Percentiles rank a stretch among this genome's conserved stretches.
These are phyloP conservation scores for Pyronema domesticum DNA, from an alignment of 495 filamentous ascomycete genomes.

Conservation along the genomic window DNA sequence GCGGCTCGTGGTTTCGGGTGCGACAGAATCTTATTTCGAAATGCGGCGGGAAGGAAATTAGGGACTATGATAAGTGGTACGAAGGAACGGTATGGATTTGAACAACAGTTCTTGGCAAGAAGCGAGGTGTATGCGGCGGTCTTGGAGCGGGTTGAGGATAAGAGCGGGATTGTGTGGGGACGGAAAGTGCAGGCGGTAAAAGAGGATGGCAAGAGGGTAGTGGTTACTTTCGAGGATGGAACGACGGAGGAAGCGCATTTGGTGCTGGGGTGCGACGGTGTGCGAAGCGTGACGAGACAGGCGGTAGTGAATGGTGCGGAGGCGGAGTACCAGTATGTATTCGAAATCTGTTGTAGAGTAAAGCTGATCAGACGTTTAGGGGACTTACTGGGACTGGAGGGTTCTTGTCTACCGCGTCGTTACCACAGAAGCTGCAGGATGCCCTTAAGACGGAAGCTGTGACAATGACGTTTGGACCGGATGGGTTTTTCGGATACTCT, in stretches of 20 bases:
- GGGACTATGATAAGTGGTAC: neutral
- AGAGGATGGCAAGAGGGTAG: slow-evolving; percentile 10
- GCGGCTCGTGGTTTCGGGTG: slow-evolving; percentile 29
- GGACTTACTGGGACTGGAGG: slow-evolving; percentile 7
- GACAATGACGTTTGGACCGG: slow-evolving; percentile 7
- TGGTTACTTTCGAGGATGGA: slow-evolving; percentile 23
- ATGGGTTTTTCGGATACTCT: slow-evolving; percentile 9
- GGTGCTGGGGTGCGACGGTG: slow-evolving; percentile 13
- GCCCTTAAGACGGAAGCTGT: neutral
- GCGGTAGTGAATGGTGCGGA: slow-evolving; percentile 23
- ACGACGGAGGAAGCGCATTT: slow-evolving; percentile 19
- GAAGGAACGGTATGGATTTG: slow-evolving; percentile 3
- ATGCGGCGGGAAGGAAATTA: slow-evolving; percentile 1
- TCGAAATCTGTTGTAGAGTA: neutral
- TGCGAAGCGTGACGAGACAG: slow-evolving; percentile 1
- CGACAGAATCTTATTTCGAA: slow-evolving; percentile 13
- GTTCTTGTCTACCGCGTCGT: neutral
- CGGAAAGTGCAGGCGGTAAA: slow-evolving; percentile 12
- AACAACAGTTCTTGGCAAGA: slow-evolving; percentile 21
- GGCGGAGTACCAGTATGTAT: slow-evolving; percentile 28
- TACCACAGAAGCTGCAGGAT: neutral
- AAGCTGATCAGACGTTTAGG: neutral
- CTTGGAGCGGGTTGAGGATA: slow-evolving; percentile 14
- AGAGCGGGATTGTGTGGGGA: slow-evolving; percentile 24
- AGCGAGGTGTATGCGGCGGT: slow-evolving; percentile 24